Evolutionary conservation across 2,329 filamentous ascomycete species (phyloP), one percentile per base, ranked within the genome.

Genomic region (Phialophora tarda): DNA sequence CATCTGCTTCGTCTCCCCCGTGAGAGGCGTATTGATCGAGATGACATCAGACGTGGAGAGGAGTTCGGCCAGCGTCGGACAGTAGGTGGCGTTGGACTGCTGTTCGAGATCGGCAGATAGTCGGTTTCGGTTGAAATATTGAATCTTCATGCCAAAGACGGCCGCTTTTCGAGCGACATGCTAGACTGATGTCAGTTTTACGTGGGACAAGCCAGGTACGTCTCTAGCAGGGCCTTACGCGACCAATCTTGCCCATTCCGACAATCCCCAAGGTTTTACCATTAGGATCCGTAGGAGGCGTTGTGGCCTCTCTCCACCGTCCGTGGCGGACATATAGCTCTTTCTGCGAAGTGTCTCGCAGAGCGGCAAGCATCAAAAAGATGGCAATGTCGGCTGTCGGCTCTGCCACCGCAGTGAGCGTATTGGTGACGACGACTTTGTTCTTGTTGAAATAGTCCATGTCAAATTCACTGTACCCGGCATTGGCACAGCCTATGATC

Each of bases 111-210:
- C 44, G 11, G 84, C 80, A 21, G 78, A 80, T 70, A 95, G 77
- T 72, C 82, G 77, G 1, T 80, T 85, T 8, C 92, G 86, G 75
- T 94, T 95, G 74, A 92, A 83, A 74, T 96, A 95, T 56, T 88
- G 83, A 10, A 91, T 83, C 51, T 78, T 84, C 90, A 95, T 93
- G 8, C 88, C 90, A 74, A 95, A 93, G 0, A 83, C 89, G 62
- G 86, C 83, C 3, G 89, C 90, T 78, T 93, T 93, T 75, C 82
- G 34, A 10, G 64, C 67, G 21, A 64, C 26, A 47, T 66, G 48
- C 68, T 62, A 34, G 32, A 34, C 10, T 3, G 32, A 34, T 34
- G 32, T 34, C 32, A 34, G 32, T 3, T 34, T 34, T 34, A 11
- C 32, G 12, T 34, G 32, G 32, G 4, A 28, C 10, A 32, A 34